Evolutionary conservation across 768 basidiomycete genomes (phyloP), one percentile per base, ranked within the genome.

Genomic region (Mycena pura): DNA sequence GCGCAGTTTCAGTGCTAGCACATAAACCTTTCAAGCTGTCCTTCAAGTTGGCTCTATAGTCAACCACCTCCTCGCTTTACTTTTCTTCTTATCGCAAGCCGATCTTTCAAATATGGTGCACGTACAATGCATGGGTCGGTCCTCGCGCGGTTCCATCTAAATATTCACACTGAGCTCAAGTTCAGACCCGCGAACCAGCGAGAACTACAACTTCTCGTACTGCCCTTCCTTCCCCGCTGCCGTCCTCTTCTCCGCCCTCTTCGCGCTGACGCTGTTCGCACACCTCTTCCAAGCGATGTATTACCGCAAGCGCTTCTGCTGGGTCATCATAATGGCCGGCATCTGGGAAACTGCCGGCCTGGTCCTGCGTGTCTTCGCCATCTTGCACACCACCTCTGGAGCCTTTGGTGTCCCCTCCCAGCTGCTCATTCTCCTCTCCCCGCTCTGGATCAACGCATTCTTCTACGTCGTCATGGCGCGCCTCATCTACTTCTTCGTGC

Each of bases 381-480:
- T 65, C 6, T 43, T 54, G 21, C 15, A 69, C 57, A 48, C 60
- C 9, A 56, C 45, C 5, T 52, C 52, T 17, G 5, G 36, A 1
- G 57, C 43, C 13, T 63, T 32, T 6, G 62, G 41, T 2, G 43
- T 34, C 0, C 53, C 63, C 0, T 67, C 63, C 9, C 65, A 70
- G 60, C 49, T 70, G n/a, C 54, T 70, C 28, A 59, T 70, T 45
- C 63, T 70, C 9, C 68, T 70, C 13, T 29, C 69, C 6, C 69
- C 69, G 22, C 48, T 70, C 3, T 70, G 66, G 69, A 67, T 67
- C 31, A 70, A 70, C 49, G 69, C 69, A 2, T 70, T 70, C 61
- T 45, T 57, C 39, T 70, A 70, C 57, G 62, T 70, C 38, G 27
- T 68, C 38, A 60, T 70, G 51, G 64, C 63, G 19, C 62, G 69